Percentiles rank a stretch among this genome's conserved stretches.
These are phyloP conservation scores for Vitis hybrid DNA, from an alignment of 177 flowering plant genomes.

Conservation along the genomic window DNA sequence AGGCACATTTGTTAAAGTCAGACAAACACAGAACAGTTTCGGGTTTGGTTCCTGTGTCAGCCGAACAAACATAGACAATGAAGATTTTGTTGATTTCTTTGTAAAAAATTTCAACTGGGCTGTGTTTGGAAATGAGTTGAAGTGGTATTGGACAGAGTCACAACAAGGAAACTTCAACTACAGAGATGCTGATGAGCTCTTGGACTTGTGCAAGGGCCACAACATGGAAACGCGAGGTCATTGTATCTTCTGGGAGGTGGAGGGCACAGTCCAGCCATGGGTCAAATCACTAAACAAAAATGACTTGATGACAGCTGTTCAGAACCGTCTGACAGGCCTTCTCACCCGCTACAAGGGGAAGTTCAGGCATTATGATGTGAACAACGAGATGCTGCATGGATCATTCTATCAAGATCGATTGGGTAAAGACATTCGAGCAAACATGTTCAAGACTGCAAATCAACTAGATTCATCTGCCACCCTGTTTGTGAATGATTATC, in stretches of 20 bases:
- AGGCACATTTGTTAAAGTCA: conserved; percentile 59
- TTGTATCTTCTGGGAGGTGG: conserved; percentile 96
- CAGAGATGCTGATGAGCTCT: conserved; percentile 80
- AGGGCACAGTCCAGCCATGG: conserved; percentile 70
- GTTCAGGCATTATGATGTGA: conserved; percentile 92
- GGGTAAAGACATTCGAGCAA: conserved; percentile 67
- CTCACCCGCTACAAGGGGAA: conserved; percentile 83
- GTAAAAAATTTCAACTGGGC: conserved; percentile 84
- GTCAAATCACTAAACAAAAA: conserved; percentile 47
- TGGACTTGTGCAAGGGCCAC: conserved; percentile 55
- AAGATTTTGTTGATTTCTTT: conserved; percentile 81
- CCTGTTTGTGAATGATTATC: conserved; percentile 93
- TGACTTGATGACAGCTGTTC: conserved; percentile 73
- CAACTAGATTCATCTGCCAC: conserved; percentile 76
- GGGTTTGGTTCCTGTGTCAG: conserved; percentile 81
- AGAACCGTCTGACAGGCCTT: conserved; percentile 74
- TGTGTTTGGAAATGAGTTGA: conserved; percentile 91
- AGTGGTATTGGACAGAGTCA: conserved; percentile 91
- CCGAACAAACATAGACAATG: conserved; percentile 88
- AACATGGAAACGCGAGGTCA: conserved; percentile 77
- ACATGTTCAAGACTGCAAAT: conserved; percentile 83
- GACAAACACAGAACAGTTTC: conserved; percentile 75
- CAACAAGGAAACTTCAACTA: conserved; percentile 87
- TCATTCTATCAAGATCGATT: conserved; percentile 77
- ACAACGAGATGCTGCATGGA: conserved; percentile 96